Evolutionary conservation across 2,329 filamentous ascomycete species (phyloP), one percentile per base, ranked within the genome.

Genomic region (Simplicillium aogashimaense): DNA sequence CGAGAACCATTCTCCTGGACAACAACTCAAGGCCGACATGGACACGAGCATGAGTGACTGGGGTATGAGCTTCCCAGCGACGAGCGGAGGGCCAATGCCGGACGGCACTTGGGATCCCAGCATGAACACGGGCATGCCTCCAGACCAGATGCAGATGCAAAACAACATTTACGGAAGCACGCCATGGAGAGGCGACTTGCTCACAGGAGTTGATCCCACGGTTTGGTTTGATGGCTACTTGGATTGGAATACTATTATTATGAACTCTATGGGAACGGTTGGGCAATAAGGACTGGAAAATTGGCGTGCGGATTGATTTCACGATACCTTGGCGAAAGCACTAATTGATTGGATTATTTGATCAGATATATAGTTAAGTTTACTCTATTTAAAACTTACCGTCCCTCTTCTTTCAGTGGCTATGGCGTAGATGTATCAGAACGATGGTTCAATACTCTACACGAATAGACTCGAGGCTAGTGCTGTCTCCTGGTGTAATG

Each of bases 191-290:
- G 53, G 47, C 1, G 57, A 61, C 12, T 37, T 58, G 39, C 39
- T 61, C 1, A 55, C 59, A 1, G 58, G 57, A 0, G 47, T 60
- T 2, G 58, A 62, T 6, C 58, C 59, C 1, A 56, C 51, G 0
- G 38, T 60, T 3, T 61, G 56, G 56, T 58, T 60, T 30, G 59
- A 62, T 17, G 57, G 56, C 0, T 57, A 60, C 29, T 33, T 60
- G 2, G 59, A 61, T 13, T 62, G 59, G 59, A 53, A 54, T 1
- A 47, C 56, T 0, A 47, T 59, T 0, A 47, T 56, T 0, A 57
- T 59, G 57, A 60, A 54, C 29, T 54, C 53, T 0, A 53, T 55
- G 51, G 53, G 52, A 0, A 47, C 50, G 2, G 25, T 50, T 25
- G 20, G 20, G 20, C 20, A 25, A 25, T 25, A 25, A 25, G 6